Base-by-base conservation (phyloP, 495 filamentous ascomycete genomes). In the Lasiosphaeria miniovina region DNA sequence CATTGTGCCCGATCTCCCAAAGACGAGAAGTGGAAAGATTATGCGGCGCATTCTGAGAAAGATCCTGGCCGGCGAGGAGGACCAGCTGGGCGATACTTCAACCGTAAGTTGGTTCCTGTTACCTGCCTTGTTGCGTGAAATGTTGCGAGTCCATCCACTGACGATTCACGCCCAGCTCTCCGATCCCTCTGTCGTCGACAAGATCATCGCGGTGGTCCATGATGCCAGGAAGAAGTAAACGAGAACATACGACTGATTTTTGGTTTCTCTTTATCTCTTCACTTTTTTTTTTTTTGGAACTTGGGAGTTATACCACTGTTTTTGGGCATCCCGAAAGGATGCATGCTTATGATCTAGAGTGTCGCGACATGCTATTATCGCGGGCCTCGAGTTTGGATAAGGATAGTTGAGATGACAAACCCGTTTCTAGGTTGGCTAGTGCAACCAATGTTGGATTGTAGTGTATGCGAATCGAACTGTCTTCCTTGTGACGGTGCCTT, bases 1-100 rank as follows among this genome's bases (percentile, higher is more conserved):
- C 70, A 83, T 94, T 38, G 88, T 98, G 31, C 86, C 91, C 4
- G 93, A 98, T 71, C 82, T 99, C 34, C 94, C 94, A 61, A 98
- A 99, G 84, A 98, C 94, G 46, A 81, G 94, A 61, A 92, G 88
- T 65, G 94, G 94, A 57, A 99, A 99, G 87, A 99, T 98, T 68
- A 98, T 99, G 94, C 84, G 94, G 57, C 86, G 94, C 57, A 97
- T 99, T 74, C 73, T 99, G 76, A 86, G 94, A 59, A 98, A 99
- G 88, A 92, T 98, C 64, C 76, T 99, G 61, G 90, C 90, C 49
- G 92, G 92, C 10, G 94, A 99, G 81, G 95, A 98, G 75, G 94
- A 98, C 67, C 91, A 93, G 72, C 79, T 99, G 56, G 94, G 94
- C 65, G 95, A 99, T 67, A 93, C 78, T 35, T 90, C 90, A 2